Conservation (phyloP, 371 early-diverging fungal species). For the Umbelopsis sp. region DNA sequence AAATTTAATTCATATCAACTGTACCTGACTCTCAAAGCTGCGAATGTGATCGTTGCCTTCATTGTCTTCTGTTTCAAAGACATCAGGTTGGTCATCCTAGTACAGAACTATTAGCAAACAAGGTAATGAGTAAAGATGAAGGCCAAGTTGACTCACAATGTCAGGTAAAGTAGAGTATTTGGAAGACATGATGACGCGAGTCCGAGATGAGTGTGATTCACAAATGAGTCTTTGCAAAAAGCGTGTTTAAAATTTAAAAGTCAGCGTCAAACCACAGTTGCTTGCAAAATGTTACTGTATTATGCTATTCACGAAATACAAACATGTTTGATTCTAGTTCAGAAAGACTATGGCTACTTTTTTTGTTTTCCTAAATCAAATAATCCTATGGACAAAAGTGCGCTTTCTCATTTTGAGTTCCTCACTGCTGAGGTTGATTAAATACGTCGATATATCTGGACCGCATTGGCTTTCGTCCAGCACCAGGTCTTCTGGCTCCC, state of each 20-base stretch:
- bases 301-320: too few relatives aligned
- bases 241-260: too few relatives aligned
- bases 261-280: too few relatives aligned
- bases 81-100: constrained; percentile 82
- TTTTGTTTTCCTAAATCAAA: background rate
- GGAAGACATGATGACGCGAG: constrained; percentile 36
- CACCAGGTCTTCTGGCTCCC: constrained; percentile 2
- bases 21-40: constrained; percentile 65
- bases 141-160: constrained; percentile 19
- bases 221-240: too few relatives aligned
- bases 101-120: background rate
- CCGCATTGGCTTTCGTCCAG: constrained; percentile 47
- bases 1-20: background rate
- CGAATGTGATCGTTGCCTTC: constrained; percentile 45
- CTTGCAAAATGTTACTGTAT: too few relatives aligned
- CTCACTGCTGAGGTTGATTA: constrained; percentile 29
- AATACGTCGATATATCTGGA: constrained; percentile 56
- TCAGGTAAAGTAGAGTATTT: constrained; percentile 68
- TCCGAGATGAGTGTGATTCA: background rate
- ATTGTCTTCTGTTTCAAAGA: constrained; percentile 83
- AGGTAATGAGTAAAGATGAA: background rate
- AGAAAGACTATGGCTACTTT: background rate
- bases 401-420: background rate
- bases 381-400: background rate
- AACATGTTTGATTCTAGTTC: too few relatives aligned